A percentile compares a stretch with the other conserved stretches of the same genome.
Conservation (phyloP, 306 rosid species). For the Urtica urens region DNA sequence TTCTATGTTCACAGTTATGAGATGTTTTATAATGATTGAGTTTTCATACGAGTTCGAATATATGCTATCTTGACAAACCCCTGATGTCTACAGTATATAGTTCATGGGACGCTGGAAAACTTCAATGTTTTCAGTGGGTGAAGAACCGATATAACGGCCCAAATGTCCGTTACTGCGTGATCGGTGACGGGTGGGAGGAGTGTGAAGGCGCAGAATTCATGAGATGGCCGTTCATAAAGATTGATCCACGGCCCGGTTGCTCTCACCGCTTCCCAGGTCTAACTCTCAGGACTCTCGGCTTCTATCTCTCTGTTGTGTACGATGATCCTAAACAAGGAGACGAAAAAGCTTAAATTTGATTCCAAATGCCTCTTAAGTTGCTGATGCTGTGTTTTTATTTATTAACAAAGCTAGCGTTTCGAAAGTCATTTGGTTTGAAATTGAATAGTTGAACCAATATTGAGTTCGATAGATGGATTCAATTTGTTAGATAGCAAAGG, state of each 20-base stretch:
- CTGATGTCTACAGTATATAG: constrained; percentile 58
- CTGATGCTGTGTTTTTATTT: no score
- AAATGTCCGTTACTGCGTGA: constrained; percentile 63
- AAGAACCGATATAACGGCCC: constrained; percentile 58
- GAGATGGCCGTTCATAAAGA: constrained; percentile 83
- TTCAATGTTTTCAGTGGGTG: constrained; percentile 69
- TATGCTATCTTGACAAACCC: constrained; percentile 1
- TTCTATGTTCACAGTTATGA: no score
- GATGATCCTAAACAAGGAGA: constrained; percentile 36
- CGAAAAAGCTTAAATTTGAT: no score
- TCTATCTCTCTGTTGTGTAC: constrained; percentile 69
- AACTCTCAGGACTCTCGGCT: constrained; percentile 49
- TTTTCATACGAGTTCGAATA: background rate
- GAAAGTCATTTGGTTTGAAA: no score
- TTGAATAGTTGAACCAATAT: no score
- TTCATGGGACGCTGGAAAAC: constrained; percentile 81
- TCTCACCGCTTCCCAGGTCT: constrained; percentile 89
- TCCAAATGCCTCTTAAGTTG: no score
- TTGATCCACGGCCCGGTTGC: constrained; percentile 57
- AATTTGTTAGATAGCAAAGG: no score
- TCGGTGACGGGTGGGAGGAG: constrained; percentile 96
- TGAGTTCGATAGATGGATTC: no score
- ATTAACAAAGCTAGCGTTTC: no score
- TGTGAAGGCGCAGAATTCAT: constrained; percentile 70
- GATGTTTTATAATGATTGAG: no score